Evolutionary conservation across 2,329 filamentous ascomycete species (phyloP).

Genomic region (Neospermospora avenae): DNA sequence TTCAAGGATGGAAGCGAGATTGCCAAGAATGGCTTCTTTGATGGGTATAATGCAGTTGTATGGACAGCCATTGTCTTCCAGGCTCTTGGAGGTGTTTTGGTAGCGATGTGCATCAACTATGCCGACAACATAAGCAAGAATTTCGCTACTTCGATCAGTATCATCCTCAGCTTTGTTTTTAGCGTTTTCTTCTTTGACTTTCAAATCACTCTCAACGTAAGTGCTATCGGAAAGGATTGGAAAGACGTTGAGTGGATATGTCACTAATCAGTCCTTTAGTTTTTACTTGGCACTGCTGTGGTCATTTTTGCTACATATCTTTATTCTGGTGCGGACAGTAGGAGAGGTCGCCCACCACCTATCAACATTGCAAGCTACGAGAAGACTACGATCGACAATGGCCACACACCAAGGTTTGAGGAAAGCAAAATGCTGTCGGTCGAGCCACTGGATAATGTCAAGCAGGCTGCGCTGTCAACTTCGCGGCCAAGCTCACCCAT

Average conservation of each 20-base stretch:
- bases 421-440: constrained; percentile 33
- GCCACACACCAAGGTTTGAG: constrained; percentile 33
- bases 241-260: background rate
- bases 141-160: constrained; percentile 88
- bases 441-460: constrained; percentile 31
- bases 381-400: constrained; percentile 49
- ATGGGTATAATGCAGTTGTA: constrained; percentile 89
- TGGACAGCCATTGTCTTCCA: constrained; percentile 84
- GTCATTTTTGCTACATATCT: constrained; percentile 83
- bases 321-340: constrained; percentile 67
- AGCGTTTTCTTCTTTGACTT: constrained; percentile 87
- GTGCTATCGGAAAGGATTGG: constrained; percentile 35
- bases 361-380: constrained; percentile 73
- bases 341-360: constrained; percentile 57
- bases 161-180: constrained; percentile 80
- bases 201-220: constrained; percentile 66
- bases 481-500: constrained; percentile 49
- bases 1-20: constrained; percentile 86
- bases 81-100: constrained; percentile 78
- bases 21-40: constrained; percentile 82
- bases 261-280: constrained; percentile 49
- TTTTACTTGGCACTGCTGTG: constrained; percentile 72
- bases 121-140: constrained; percentile 91
- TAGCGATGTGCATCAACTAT: constrained; percentile 76
- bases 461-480: constrained; percentile 48